phyloP scores from a whole-genome alignment of 768 basidiomycete genomes.

The Erythrobasidium yunnanense region DNA sequence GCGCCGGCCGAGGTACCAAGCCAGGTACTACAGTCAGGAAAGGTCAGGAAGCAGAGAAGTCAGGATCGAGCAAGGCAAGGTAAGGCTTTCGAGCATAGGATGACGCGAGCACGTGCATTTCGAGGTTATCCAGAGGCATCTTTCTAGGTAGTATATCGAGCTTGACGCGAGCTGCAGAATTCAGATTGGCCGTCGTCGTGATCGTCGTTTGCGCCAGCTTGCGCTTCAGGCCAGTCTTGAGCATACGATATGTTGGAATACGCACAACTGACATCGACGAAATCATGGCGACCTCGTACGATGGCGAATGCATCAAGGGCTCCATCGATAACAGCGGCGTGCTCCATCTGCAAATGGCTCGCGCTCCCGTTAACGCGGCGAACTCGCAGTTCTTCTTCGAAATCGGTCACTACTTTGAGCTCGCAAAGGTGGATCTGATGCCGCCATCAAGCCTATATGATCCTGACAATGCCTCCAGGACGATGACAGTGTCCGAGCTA shows the following conservation, averaged over 20 bases:
- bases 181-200: too few species aligned
- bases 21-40: conserved; percentile 27
- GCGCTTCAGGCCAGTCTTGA: too few species aligned
- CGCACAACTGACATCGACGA: neutral
- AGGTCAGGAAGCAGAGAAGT: neutral
- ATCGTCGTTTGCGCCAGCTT: too few species aligned
- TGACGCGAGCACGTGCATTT: neutral
- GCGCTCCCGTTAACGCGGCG: conserved; percentile 61
- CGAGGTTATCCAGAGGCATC: conserved; percentile 7
- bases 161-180: too few species aligned
- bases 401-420: conserved; percentile 54
- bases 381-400: conserved; percentile 59
- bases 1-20: conserved; percentile 36
- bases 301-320: conserved; percentile 13
- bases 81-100: too few species aligned
- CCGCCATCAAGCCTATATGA: neutral
- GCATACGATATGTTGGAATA: too few species aligned
- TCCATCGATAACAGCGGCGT: conserved; percentile 39
- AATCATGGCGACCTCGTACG: conserved; percentile 1
- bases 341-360: conserved; percentile 44
- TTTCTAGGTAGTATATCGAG: too few species aligned
- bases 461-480: neutral
- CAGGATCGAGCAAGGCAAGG: too few species aligned
- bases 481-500: conserved; percentile 54
- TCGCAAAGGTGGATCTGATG: conserved; percentile 42